Base-by-base conservation (phyloP, 371 early-diverging fungal genomes). In the Mortierella sp. region DNA sequence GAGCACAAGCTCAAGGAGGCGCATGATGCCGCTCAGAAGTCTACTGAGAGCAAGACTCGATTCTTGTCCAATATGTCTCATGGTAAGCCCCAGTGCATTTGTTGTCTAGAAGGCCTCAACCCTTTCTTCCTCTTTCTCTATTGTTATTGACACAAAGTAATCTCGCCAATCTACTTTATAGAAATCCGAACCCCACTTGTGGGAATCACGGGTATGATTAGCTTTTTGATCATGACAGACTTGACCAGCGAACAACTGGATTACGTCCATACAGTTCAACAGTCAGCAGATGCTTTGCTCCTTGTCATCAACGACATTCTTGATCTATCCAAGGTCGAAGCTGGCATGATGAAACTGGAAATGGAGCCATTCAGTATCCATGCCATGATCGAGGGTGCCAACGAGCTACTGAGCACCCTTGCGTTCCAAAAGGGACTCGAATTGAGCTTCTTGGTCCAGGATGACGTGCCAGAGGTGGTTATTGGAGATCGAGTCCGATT, bases 301-400 rank as follows among this genome's bases (percentile, higher is more conserved):
- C 81, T 88, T 12, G 88, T 91, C n/a, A 90, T 91, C 60, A 91
- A 91, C 65, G 91, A 91, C 70, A 89, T 91, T 58, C 53, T 91
- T 68, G 91, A 91, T 74, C 76, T 90, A 11, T 88, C 88, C 66
- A 91, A 91, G 70, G 89, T 91, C 2, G 91, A 91, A 63, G 89
- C 90, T 2, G 91, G 91, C 15, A 91, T 89, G 88, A 87, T 91
- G 88, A 89, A 88, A 47, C 72, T 91, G 21, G 91, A 88, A 63
- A 85, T 84, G 84, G 88, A 87, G 26, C 87, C 89, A 0, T 90
- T 90, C 63, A 86, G 87, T 57, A 64, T 90, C 14, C 82, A 84
- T 37, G 82, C 84, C 6, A 88, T 88, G 89, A 86, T 88, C 62
- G 88, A 89, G 60, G 89, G 87, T 62, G 86, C 88, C 9, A 89